A percentile compares a stretch with the other conserved stretches of the same genome.
Conservation (phyloP, 2,329 filamentous ascomycete genomes). For the Phyllosticta citriasiana region DNA sequence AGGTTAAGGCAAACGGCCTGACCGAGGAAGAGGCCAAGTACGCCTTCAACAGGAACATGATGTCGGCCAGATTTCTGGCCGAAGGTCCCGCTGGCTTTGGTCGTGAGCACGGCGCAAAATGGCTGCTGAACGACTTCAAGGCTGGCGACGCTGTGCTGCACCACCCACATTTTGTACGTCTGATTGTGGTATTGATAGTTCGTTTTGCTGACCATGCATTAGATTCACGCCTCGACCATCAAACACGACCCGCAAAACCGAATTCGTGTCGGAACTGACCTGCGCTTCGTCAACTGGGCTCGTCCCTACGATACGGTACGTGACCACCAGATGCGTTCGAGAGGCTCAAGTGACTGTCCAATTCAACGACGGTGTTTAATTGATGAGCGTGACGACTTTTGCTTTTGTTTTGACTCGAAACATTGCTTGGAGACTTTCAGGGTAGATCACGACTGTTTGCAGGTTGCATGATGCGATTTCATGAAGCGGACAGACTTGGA, state of each 20-base stretch:
- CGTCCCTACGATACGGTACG: constrained; percentile 37
- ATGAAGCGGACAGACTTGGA: too few relatives aligned
- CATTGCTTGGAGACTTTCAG: too few relatives aligned
- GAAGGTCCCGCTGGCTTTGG: constrained; percentile 34
- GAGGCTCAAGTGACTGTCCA: neutral
- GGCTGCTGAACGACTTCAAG: constrained; percentile 41
- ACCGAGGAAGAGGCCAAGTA: constrained; percentile 35
- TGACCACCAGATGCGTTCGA: neutral
- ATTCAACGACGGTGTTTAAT: neutral
- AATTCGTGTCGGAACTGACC: constrained; percentile 47
- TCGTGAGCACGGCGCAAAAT: constrained; percentile 21
- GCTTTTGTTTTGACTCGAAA: too few relatives aligned
- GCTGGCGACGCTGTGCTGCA: constrained; percentile 40
- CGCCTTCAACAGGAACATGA: constrained; percentile 43
- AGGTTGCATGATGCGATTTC: too few relatives aligned
- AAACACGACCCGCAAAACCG: constrained; percentile 43
- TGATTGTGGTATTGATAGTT: too few relatives aligned
- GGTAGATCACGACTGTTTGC: too few relatives aligned
- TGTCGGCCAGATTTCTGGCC: constrained; percentile 40
- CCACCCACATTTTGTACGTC: constrained; percentile 27
- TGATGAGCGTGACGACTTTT: neutral
- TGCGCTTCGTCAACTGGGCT: constrained; percentile 45
- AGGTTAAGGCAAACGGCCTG: constrained; percentile 33
- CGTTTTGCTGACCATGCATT: constrained; percentile 10
- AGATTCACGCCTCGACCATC: constrained; percentile 41